Conservation (phyloP, 2,329 filamentous ascomycete genomes). For the Penicillium digitatum region DNA sequence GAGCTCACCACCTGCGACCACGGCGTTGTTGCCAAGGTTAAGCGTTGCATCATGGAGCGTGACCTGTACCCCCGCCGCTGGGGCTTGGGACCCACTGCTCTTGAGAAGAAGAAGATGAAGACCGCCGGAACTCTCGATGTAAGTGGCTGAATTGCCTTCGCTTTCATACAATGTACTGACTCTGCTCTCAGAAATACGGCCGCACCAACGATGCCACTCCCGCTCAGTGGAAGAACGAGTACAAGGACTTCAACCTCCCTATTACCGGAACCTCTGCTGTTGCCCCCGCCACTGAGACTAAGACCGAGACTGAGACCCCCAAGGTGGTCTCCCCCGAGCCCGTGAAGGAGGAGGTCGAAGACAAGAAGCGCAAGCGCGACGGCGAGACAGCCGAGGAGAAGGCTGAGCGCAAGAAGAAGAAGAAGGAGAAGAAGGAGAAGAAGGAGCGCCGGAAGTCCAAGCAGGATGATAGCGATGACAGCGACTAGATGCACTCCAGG, state of each 20-base stretch:
- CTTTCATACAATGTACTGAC: not conserved
- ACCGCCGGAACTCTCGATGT: conserved; percentile 88
- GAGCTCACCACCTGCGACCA: conserved; percentile 97
- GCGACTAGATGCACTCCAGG: conserved; percentile 36
- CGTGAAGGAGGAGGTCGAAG: conserved; percentile 44
- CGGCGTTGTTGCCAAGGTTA: conserved; percentile 96
- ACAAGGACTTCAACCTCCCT: conserved; percentile 76
- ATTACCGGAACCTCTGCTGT: conserved; percentile 46
- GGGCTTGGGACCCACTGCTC: conserved; percentile 88
- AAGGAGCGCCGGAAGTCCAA: conserved; percentile 74
- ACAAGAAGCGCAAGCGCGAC: conserved; percentile 56
- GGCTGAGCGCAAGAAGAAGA: conserved; percentile 49
- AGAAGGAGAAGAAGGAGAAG: conserved; percentile 54
- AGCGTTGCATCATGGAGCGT: conserved; percentile 99
- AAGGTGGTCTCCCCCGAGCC: conserved; percentile 19
- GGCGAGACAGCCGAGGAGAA: conserved; percentile 50
- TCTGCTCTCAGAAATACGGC: conserved; percentile 65
- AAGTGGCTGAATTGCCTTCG: not conserved
- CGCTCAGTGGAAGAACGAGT: conserved; percentile 84
- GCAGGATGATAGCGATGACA: conserved; percentile 65
- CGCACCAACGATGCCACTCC: conserved; percentile 89
- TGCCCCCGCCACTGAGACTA: conserved; percentile 33
- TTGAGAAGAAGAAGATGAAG: conserved; percentile 99
- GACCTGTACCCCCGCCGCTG: conserved; percentile 95
- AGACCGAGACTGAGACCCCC: conserved; percentile 14